Percentiles rank a stretch among this genome's conserved stretches.
These are phyloP conservation scores for Volvox carteri DNA, from an alignment of 163 green algal genomes.

Conservation along the genomic window DNA sequence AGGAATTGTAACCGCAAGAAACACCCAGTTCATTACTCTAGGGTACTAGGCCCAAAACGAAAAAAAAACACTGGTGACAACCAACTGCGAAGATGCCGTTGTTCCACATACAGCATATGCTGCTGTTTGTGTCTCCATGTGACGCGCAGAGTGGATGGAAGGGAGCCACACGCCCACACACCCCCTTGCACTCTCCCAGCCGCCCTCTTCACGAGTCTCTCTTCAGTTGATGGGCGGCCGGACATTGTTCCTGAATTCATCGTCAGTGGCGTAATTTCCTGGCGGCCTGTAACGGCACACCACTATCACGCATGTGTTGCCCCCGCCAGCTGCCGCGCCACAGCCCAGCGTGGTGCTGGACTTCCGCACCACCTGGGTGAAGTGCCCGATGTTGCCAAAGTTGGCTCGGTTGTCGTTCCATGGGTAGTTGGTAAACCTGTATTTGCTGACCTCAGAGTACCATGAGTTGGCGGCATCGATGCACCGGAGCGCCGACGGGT, in stretches of 20 bases:
- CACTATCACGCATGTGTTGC: neutral
- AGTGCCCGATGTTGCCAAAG: constrained; percentile 15
- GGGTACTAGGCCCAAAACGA: too few species aligned
- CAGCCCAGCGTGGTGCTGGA: neutral
- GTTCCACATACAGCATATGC: too few species aligned
- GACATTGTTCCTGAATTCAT: neutral
- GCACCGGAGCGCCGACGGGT: neutral
- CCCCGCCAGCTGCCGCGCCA: neutral
- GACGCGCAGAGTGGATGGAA: too few species aligned
- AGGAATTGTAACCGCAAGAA: too few species aligned
- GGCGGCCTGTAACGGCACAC: neutral
- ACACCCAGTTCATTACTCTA: too few species aligned
- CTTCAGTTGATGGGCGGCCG: neutral
- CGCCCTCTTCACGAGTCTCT: too few species aligned
- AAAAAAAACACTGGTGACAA: too few species aligned
- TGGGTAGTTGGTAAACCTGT: neutral
- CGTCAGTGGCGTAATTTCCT: neutral
- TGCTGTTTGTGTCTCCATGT: too few species aligned
- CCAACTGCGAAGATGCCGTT: too few species aligned
- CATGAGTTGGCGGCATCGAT: neutral
- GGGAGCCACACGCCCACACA: too few species aligned
- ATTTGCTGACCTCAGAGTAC: neutral
- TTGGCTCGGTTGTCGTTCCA: neutral
- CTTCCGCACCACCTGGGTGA: constrained; percentile 13
- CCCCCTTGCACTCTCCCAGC: too few species aligned